A percentile compares a stretch with the other conserved stretches of the same genome.
Evolutionary conservation across 1,284 basidiomycete genomes (phyloP).

Genomic region (Boletus nobilissimus): DNA sequence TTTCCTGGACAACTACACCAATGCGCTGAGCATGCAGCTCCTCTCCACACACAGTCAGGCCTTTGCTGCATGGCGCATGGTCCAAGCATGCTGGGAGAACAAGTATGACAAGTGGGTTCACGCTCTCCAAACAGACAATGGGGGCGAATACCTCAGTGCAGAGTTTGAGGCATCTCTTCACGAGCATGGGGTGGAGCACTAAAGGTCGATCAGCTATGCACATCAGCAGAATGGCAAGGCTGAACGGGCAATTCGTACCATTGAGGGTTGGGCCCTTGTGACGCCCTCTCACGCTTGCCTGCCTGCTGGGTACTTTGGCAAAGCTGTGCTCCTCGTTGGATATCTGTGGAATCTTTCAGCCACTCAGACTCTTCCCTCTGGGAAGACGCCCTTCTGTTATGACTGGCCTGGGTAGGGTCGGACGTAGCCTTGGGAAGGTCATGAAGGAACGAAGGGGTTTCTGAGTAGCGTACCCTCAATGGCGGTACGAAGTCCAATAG

Average conservation of each 20-base stretch:
- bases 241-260: not conserved
- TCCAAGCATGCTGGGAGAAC: not conserved
- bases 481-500: no score
- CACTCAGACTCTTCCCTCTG: not conserved
- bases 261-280: not conserved
- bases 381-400: not conserved
- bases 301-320: not conserved
- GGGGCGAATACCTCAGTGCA: not conserved
- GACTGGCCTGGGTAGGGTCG: no score
- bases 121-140: not conserved
- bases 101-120: not conserved
- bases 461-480: no score
- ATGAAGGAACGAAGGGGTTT: no score
- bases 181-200: not conserved
- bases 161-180: not conserved
- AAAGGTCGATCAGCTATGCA: not conserved
- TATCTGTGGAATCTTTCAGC: slow-evolving; percentile 3
- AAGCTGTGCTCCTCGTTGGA: not conserved
- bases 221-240: slow-evolving; percentile 17
- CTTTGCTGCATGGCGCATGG: not conserved
- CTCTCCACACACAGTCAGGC: not conserved
- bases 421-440: no score
- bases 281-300: not conserved
- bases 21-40: not conserved
- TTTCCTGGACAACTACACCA: not conserved